Percentiles rank a stretch among this genome's conserved stretches.
These are phyloP conservation scores for Hibiscus syriacus DNA, from an alignment of 345 rosid genomes.

Conservation along the genomic window DNA sequence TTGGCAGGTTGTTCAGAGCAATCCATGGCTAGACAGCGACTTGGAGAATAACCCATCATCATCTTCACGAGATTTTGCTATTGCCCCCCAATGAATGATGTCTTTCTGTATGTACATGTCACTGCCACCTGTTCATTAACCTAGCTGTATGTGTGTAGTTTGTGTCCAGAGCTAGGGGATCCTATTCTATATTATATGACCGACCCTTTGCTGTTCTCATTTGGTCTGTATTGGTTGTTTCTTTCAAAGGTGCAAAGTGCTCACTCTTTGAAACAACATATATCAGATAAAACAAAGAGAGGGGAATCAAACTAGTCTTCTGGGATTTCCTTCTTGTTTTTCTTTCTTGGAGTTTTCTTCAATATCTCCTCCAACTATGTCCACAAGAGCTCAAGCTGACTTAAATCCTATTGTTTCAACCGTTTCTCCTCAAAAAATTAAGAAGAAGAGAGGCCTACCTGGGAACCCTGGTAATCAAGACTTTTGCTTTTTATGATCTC, in stretches of 20 bases:
- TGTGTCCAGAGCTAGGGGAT: slow-evolving; percentile 33
- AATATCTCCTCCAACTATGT: slow-evolving; percentile 61
- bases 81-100: slow-evolving; percentile 55
- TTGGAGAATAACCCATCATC: slow-evolving; percentile 69
- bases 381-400: too few species aligned
- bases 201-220: neutral
- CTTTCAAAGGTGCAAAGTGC: slow-evolving; percentile 20
- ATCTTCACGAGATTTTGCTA: slow-evolving; percentile 55
- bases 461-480: slow-evolving; percentile 98
- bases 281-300: too few species aligned
- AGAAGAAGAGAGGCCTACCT: slow-evolving; percentile 84
- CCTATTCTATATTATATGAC: slow-evolving; percentile 29
- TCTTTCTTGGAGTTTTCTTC: slow-evolving; percentile 36
- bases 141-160: slow-evolving; percentile 25
- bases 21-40: slow-evolving; percentile 59
- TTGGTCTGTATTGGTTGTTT: slow-evolving; percentile 16
- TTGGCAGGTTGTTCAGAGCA: too few species aligned
- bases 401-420: too few species aligned
- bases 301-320: too few species aligned
- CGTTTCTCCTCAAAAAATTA: slow-evolving; percentile 46
- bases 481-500: too few species aligned
- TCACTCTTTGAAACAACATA: slow-evolving; percentile 14
- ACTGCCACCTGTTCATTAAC: slow-evolving; percentile 33
- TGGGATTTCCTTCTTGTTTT: slow-evolving; percentile 20
- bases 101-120: slow-evolving; percentile 52